Evolutionary conservation across 2,329 filamentous ascomycete genomes (phyloP).

Genomic region (Alternaria novae-zelandiae): DNA sequence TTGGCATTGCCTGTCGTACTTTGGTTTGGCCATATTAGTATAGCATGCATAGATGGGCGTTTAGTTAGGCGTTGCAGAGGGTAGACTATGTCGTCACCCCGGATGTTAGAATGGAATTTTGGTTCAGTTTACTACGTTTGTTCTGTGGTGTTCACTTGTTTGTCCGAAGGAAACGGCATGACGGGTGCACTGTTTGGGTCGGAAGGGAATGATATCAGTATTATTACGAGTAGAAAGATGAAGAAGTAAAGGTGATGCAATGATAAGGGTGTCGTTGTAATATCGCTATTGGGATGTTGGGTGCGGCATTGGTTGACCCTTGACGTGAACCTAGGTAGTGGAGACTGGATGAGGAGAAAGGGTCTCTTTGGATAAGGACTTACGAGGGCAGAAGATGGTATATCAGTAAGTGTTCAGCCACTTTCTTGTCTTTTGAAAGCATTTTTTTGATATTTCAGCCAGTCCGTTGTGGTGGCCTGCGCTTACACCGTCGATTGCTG

Average conservation of each 20-base stretch:
- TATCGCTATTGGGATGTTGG: background rate
- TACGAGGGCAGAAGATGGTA: background rate
- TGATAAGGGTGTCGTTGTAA: background rate
- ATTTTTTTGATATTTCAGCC: background rate
- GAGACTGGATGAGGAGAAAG: background rate
- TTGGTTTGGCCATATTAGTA: background rate
- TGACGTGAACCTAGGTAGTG: background rate
- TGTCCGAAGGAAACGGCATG: background rate
- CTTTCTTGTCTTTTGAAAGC: background rate
- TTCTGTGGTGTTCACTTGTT: background rate
- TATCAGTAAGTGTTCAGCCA: background rate
- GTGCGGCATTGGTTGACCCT: background rate
- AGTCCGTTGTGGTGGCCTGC: background rate
- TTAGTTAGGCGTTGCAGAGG: background rate
- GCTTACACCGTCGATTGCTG: background rate
- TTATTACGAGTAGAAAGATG: background rate
- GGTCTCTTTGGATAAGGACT: background rate
- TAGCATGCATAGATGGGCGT: background rate
- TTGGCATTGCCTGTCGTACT: background rate
- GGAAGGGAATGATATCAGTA: background rate
- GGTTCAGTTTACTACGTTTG: background rate
- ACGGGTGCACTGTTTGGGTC: background rate
- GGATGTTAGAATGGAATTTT: background rate
- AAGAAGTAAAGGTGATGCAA: background rate
- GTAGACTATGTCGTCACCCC: background rate